phyloP scores from a whole-genome alignment of 495 filamentous ascomycete species.

The Letharia lupina region DNA sequence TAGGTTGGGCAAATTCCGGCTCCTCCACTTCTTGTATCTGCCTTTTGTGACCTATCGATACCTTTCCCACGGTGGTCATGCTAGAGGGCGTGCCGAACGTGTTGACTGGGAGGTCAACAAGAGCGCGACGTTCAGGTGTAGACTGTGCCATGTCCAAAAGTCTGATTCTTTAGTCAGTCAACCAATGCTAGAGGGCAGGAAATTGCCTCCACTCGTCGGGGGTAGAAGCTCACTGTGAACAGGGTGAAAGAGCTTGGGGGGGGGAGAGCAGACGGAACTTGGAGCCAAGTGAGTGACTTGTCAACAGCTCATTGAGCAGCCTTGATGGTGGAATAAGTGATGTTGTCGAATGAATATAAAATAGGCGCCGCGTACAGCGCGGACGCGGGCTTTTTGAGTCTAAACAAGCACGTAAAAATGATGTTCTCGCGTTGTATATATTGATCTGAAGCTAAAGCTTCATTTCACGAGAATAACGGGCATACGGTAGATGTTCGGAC shows the following conservation, averaged over 20 bases:
- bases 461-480: neutral
- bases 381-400: neutral
- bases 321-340: neutral
- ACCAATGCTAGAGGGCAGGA: neutral
- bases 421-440: slow-evolving; percentile 1
- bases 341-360: neutral
- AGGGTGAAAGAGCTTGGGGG: neutral
- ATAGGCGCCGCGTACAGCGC: neutral
- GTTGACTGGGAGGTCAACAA: slow-evolving; percentile 25
- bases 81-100: slow-evolving; percentile 12
- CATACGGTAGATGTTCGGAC: neutral
- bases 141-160: slow-evolving; percentile 16
- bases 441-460: slow-evolving; percentile 2
- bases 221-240: neutral
- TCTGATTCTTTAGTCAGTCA: neutral
- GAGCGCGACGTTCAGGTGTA: slow-evolving; percentile 18
- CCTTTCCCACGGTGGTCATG: slow-evolving; percentile 1
- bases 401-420: slow-evolving; percentile 7
- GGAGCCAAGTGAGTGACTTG: neutral
- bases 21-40: slow-evolving; percentile 19
- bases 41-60: slow-evolving; percentile 17
- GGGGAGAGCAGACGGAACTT: neutral
- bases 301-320: neutral
- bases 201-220: neutral
- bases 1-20: slow-evolving; percentile 6